These are phyloP conservation scores for Crithidia expoeki DNA, from an alignment of 208 protist genomes.

Conservation along the genomic window DNA sequence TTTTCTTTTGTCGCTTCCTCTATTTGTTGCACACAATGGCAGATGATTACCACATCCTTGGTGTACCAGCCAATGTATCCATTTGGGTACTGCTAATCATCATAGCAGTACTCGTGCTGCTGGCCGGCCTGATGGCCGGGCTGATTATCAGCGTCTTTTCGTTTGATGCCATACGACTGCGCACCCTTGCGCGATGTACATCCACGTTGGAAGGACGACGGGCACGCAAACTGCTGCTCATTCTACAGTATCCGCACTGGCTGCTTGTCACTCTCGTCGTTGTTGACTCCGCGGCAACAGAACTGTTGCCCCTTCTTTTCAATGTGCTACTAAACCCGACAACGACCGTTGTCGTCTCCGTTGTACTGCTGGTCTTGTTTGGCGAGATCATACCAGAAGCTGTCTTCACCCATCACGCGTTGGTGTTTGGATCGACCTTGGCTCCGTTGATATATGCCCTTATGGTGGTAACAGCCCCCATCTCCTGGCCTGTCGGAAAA, in stretches of 20 bases:
- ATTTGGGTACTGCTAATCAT: conserved; percentile 34
- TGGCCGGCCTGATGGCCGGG: conserved; percentile 62
- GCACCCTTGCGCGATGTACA: conserved; percentile 31
- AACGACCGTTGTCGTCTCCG: conserved; percentile 57
- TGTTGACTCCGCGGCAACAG: conserved; percentile 55
- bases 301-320: conserved; percentile 78
- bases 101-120: conserved; percentile 44
- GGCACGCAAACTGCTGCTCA: conserved; percentile 50
- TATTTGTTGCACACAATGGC: conserved; percentile 2
- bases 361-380: conserved; percentile 64
- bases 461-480: conserved; percentile 62
- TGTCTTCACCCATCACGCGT: conserved; percentile 64
- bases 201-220: conserved; percentile 43
- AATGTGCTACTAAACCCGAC: conserved; percentile 58
- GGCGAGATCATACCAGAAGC: conserved; percentile 83
- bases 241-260: conserved; percentile 69
- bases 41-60: conserved; percentile 45
- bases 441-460: conserved; percentile 51
- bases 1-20: background rate
- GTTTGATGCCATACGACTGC: conserved; percentile 60
- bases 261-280: conserved; percentile 72
- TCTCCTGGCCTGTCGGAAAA: conserved; percentile 76
- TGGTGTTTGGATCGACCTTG: conserved; percentile 51
- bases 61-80: conserved; percentile 48
- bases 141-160: conserved; percentile 78